A percentile compares a stretch with the other conserved stretches of the same genome.
Evolutionary conservation across 1,139 yeast species (phyloP).

Genomic region (Pichia sp.): DNA sequence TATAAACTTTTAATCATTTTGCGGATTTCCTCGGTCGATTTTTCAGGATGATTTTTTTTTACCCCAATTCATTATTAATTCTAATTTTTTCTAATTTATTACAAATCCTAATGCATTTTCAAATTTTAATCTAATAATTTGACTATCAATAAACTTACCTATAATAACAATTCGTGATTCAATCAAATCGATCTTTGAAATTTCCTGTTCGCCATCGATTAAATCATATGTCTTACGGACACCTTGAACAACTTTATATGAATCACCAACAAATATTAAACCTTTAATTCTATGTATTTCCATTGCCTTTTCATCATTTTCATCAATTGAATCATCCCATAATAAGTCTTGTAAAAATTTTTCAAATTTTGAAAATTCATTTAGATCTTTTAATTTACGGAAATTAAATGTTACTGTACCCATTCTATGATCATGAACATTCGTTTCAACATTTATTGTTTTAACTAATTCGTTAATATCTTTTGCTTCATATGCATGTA

Average conservation of each 20-base stretch:
- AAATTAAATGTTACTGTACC: conserved; percentile 55
- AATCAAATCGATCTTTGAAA: conserved; percentile 30
- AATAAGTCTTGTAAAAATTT: conserved; percentile 55
- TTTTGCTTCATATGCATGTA: conserved; percentile 64
- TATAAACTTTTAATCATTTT: too few species aligned
- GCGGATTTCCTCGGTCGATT: too few species aligned
- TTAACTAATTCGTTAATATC: conserved; percentile 17
- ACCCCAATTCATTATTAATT: too few species aligned
- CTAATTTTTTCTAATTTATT: neutral
- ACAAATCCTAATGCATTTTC: conserved; percentile 9
- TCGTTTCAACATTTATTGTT: conserved; percentile 8
- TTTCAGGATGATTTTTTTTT: too few species aligned
- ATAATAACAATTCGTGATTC: conserved; percentile 67
- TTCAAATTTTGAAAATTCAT: conserved; percentile 44
- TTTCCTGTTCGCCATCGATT: conserved; percentile 41
- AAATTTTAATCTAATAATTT: conserved; percentile 9
- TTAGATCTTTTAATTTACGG: conserved; percentile 34
- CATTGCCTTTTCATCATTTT: conserved; percentile 21
- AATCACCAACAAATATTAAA: conserved; percentile 39
- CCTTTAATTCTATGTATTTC: conserved; percentile 88
- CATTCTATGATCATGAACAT: conserved; percentile 51
- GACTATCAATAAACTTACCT: conserved; percentile 53
- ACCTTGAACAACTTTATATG: conserved; percentile 76
- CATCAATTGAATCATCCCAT: conserved; percentile 48
- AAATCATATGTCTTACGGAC: conserved; percentile 89